Conservation (phyloP, 352 stramenopile genomes). For the Globisporangium alternatum region DNA sequence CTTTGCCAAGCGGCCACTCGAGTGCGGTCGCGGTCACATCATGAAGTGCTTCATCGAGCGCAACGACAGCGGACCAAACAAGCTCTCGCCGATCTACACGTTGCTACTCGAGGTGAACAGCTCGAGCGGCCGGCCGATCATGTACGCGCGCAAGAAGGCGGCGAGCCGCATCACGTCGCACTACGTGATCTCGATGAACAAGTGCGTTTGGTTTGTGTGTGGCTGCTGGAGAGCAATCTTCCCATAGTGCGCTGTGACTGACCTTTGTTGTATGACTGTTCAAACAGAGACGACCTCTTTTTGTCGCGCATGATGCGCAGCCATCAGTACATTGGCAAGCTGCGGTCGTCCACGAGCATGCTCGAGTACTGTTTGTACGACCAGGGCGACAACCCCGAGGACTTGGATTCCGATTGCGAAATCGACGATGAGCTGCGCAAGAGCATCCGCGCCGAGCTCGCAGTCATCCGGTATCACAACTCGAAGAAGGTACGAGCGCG, state of each 20-base stretch:
- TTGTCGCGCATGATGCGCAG: constrained; percentile 75
- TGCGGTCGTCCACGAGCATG: constrained; percentile 74
- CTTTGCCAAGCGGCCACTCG: constrained; percentile 76
- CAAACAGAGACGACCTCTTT: constrained; percentile 68
- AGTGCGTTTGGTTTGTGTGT: constrained; percentile 22
- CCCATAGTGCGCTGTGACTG: neutral
- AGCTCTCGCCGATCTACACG: constrained; percentile 81
- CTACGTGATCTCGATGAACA: constrained; percentile 87
- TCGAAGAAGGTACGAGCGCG: constrained; percentile 50
- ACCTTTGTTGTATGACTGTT: neutral
- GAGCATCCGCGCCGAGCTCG: constrained; percentile 70
- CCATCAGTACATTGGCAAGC: constrained; percentile 86
- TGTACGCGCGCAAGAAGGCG: constrained; percentile 81
- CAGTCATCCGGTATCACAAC: constrained; percentile 69
- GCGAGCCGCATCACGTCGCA: constrained; percentile 77
- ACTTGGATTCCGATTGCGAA: constrained; percentile 80
- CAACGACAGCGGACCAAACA: constrained; percentile 74
- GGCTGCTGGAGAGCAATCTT: neutral
- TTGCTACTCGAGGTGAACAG: constrained; percentile 83
- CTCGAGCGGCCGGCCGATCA: constrained; percentile 75
- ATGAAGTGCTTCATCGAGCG: constrained; percentile 90
- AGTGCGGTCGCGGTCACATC: constrained; percentile 73
- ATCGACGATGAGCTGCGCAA: constrained; percentile 75
- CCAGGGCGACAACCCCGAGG: constrained; percentile 80
- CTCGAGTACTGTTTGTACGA: constrained; percentile 88